Evolutionary conservation across 305 asterid species (phyloP), one percentile per base, ranked within the genome.

Genomic region (Solanum hybrid): DNA sequence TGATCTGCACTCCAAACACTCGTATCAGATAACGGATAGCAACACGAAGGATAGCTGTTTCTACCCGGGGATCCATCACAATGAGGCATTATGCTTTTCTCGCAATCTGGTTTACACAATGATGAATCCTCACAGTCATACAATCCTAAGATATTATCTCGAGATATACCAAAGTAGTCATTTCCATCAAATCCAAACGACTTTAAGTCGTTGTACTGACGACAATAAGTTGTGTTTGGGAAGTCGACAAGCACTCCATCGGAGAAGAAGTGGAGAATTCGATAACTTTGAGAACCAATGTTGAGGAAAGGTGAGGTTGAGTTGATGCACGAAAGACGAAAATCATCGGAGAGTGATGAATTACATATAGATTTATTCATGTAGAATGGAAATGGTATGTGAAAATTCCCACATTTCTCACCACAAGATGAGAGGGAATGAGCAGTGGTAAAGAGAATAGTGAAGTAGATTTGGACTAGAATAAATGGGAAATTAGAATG

Each of bases 51-150:
- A 78, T 92, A 91, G 24, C 89, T 26, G 77, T 71, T 71, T 71
- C 77, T 73, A 86, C 88, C 90, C 0, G 45, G 89, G 17, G 82
- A 89, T 34, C 93, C 95, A 26, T 90, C 93, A 88, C 97, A 95
- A 69, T 40, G 90, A 56, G 97, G 93, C 90, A 89, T 90, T 15
- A 91, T 56, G 56, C 91, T 90, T 32, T 88, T 91, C 31, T 93
- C 94, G 64, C 96, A 95, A 42, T 91, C 93, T 15, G 94, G 76
- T 89, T 91, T 94, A 87, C 97, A 94, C 88, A 93, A 86, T 4
- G 97, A 94, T 89, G 69, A 32, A 93, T 95, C 98, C 80, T 94
- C 96, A 29, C 98, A 95, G 36, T 92, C 98, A 84, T 95, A 94
- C 89, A 95, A 89, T 56, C 92, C 96, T 12, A 95, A 91, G 88